Evolutionary conservation across 441 rosid species (phyloP), one percentile per base, ranked within the genome.

Genomic region (Mallotus japonicus): DNA sequence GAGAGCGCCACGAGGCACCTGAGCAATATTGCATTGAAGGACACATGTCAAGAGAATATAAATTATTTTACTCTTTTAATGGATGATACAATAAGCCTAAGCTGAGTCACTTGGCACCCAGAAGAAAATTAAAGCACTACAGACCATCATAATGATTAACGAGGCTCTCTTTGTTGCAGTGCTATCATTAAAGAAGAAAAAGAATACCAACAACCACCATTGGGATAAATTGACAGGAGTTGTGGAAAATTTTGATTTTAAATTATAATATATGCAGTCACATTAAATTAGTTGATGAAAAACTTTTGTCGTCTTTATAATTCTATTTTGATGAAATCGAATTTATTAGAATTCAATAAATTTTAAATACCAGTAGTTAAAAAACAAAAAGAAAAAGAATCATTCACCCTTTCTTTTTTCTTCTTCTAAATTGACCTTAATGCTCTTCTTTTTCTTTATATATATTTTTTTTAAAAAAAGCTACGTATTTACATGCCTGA

Each of bases 141-240:
- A 40, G n/a, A 46, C 12, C 37, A 13, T 51, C 67, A 61, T 62
- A 71, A 62, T 71, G 60, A n/a, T n/a, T n/a, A n/a, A n/a, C n/a
- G n/a, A 54, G 50, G 19, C 37, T 50, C 10, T 20, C 22, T 13
- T 61, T 51, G 58, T 62, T 56, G 67, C 67, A 51, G 60, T 34
- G 74, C 3, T 61, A 71, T 71, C 67, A 71, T 61, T 50, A 71
- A 49, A 71, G 58, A 50, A 16, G 9, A 14, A 14, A 71, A 32
- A 22, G 63, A 47, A 50, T 40, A n/a, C n/a, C n/a, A n/a, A n/a
- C n/a, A n/a, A n/a, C n/a, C n/a, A n/a, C n/a, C n/a, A n/a, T n/a
- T n/a, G n/a, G n/a, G n/a, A n/a, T n/a, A n/a, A n/a, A n/a, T n/a
- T n/a, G n/a, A n/a, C n/a, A n/a, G n/a, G n/a, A n/a, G n/a, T n/a